Evolutionary conservation across 257 asterid genomes (phyloP).

Genomic region (Przewalskia tangutica): DNA sequence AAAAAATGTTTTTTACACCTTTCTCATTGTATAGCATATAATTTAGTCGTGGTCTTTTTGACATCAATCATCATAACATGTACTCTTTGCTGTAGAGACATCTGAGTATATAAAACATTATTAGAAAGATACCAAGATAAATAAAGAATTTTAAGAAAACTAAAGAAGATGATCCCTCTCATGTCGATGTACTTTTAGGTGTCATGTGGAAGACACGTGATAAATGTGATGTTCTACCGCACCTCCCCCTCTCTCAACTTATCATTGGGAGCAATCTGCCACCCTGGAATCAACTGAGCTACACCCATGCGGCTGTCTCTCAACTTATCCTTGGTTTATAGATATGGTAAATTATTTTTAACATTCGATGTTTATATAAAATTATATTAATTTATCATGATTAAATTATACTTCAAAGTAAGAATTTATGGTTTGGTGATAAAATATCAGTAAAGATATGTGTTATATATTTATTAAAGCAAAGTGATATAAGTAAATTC

Average conservation of each 20-base stretch:
- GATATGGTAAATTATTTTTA: too few species aligned
- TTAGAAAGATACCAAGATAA: neutral
- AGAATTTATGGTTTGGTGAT: too few species aligned
- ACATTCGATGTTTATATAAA: too few species aligned
- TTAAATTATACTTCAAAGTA: too few species aligned
- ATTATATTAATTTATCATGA: too few species aligned
- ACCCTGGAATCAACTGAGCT: too few species aligned
- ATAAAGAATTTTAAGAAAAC: neutral
- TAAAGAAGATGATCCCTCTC: neutral
- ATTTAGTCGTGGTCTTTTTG: neutral
- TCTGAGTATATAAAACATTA: neutral
- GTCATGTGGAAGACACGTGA: neutral
- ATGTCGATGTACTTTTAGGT: neutral
- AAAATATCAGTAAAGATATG: too few species aligned
- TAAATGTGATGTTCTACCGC: neutral
- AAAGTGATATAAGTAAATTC: too few species aligned
- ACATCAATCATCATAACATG: neutral
- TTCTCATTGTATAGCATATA: neutral
- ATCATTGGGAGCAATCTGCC: too few species aligned
- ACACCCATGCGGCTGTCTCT: too few species aligned
- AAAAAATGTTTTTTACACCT: neutral
- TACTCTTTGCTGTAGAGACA: neutral
- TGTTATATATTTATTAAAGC: too few species aligned
- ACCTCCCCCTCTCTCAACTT: neutral
- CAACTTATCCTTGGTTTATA: too few species aligned